Percentiles rank a stretch among this genome's conserved stretches.
Evolutionary conservation across 2,329 filamentous ascomycete genomes (phyloP).

Genomic region (Aspergillus nomiae): DNA sequence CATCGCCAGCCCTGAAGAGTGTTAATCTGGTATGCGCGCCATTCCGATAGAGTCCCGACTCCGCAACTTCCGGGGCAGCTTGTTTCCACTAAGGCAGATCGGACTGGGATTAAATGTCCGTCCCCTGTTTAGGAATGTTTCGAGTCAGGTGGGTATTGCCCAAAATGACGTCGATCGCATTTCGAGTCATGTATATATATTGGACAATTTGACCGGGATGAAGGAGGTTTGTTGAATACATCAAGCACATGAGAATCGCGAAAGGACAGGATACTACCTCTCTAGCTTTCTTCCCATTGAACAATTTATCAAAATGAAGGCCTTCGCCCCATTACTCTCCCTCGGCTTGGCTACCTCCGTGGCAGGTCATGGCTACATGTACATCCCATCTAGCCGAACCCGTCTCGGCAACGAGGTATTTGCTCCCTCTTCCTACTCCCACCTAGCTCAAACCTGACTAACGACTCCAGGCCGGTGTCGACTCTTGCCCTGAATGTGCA

Average conservation of each 20-base stretch:
- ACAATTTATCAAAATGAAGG: conserved; percentile 3
- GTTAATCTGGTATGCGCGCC: not conserved
- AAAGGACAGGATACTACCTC: not conserved
- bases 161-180: conserved; percentile 1
- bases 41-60: not conserved
- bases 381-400: conserved; percentile 47
- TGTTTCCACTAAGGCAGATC: not conserved
- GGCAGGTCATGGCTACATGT: conserved; percentile 51
- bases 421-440: conserved; percentile 3
- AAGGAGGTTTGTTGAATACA: not conserved
- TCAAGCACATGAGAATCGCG: not conserved
- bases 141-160: not conserved
- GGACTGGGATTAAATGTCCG: conserved; percentile 6
- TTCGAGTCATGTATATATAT: conserved; percentile 10
- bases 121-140: conserved; percentile 3
- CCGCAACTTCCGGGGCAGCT: not conserved
- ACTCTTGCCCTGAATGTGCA: conserved; percentile 57
- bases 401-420: conserved; percentile 48
- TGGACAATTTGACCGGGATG: not conserved
- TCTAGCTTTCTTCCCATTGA: not conserved
- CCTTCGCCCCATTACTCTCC: not conserved
- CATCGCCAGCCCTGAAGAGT: not conserved
- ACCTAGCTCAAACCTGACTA: not conserved
- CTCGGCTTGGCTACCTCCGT: conserved; percentile 21
- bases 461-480: conserved; percentile 41